A percentile compares a stretch with the other conserved stretches of the same genome.
These are phyloP conservation scores for Picochlorum sp. DNA, from an alignment of 139 green algal genomes.

Conservation along the genomic window DNA sequence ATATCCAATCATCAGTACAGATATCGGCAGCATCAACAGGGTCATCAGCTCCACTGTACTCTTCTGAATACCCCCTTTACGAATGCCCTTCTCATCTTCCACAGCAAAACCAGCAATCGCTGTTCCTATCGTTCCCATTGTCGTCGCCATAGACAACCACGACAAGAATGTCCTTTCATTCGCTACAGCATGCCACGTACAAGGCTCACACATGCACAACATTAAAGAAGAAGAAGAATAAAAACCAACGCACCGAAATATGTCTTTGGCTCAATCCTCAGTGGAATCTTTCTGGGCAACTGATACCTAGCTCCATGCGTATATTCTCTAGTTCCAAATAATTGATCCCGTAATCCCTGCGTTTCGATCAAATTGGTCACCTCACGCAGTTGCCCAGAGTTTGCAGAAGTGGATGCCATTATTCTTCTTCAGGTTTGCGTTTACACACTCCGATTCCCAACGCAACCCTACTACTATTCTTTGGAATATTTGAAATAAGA, in stretches of 20 bases:
- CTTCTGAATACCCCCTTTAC: conserved; percentile 32
- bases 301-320: conserved; percentile 52
- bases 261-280: conserved; percentile 83
- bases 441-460: too few species aligned
- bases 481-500: too few species aligned
- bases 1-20: conserved; percentile 76
- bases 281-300: conserved; percentile 63
- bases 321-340: conserved; percentile 28
- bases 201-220: not conserved
- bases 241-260: conserved; percentile 63
- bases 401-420: too few species aligned
- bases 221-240: too few species aligned
- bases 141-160: conserved; percentile 81
- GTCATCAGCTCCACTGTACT: conserved; percentile 68
- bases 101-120: conserved; percentile 62
- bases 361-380: not conserved
- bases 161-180: conserved; percentile 80
- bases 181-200: conserved; percentile 36
- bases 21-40: conserved; percentile 61
- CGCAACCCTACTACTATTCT: too few species aligned
- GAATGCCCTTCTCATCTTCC: conserved; percentile 11
- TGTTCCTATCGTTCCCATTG: conserved; percentile 69
- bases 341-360: not conserved
- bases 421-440: too few species aligned
- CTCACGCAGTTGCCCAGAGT: too few species aligned